Evolutionary conservation across 345 rosid genomes (phyloP), one percentile per base, ranked within the genome.

Genomic region (Eucalyptus marginata): DNA sequence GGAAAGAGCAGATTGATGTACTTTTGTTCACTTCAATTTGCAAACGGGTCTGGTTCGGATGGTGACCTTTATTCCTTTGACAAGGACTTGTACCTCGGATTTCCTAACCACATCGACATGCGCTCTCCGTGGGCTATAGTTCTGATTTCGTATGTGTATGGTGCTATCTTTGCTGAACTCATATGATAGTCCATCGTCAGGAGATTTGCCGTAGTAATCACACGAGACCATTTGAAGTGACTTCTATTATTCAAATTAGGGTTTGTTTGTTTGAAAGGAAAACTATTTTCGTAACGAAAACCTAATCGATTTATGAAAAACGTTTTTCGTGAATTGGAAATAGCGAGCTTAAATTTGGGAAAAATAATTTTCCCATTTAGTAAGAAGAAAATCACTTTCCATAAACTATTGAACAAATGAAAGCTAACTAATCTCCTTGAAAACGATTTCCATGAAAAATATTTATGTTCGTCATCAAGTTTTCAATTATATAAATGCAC

Each of bases 231-330:
- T 40, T 76, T 20, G 84, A 76, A 40, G 47, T 3, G 47, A 76
- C 13, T 76, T 76, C 5, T 11, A 40, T 22, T 40, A 36, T 76
- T 22, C 12, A 76, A 20, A 36, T 76, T 64, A 64, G 40, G 5
- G 16, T n/a, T 7, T 2, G 29, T 56, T 22, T 24, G 29, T 56
- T 1, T 56, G 13, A 56, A 56, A 56, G 29, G 3, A 56, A 56
- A 56, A 56, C 1, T 56, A 56, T 24, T 22, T 56, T 56, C 1
- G 3, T 56, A 25, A 56, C 2, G 1, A 1, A 24, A 56, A 56
- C 1, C 13, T 56, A 4, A 56, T 1, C 1, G 6, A 56, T 56
- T 2, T 56, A 56, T 3, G 0, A 4, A 56, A 56, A 24, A 4
- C 0, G 6, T 10, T 4, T 56, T 56, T 25, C 13, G 25, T 56